A percentile compares a stretch with the other conserved stretches of the same genome.
phyloP scores from a whole-genome alignment of 2,329 filamentous ascomycete genomes.

The Ploettnerulaceae sp. region DNA sequence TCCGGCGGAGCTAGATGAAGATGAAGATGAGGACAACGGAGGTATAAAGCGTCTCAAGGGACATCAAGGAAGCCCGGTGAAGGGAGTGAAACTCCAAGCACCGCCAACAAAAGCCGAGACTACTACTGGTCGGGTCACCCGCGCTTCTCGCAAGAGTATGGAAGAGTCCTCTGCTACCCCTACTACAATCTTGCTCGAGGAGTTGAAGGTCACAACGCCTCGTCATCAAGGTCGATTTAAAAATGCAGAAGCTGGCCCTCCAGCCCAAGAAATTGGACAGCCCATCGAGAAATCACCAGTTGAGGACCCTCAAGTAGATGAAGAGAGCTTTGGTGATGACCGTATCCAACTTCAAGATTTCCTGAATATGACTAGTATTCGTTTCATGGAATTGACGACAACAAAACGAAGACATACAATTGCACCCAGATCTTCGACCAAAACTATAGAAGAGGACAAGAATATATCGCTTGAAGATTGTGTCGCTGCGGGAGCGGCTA shows the following conservation, averaged over 20 bases:
- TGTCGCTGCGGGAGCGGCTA: constrained; percentile 85
- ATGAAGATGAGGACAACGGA: constrained; percentile 55
- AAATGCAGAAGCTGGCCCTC: constrained; percentile 40
- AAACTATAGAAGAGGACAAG: constrained; percentile 27
- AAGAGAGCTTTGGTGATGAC: constrained; percentile 41
- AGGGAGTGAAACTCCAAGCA: constrained; percentile 65
- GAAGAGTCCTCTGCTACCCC: constrained; percentile 41
- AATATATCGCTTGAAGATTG: constrained; percentile 64
- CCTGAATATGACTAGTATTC: constrained; percentile 89
- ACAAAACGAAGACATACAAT: constrained; percentile 87
- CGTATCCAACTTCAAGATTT: constrained; percentile 86
- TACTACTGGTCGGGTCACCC: constrained; percentile 53
- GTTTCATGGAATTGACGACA: constrained; percentile 97
- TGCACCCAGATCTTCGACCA: constrained; percentile 46
- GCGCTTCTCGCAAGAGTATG: constrained; percentile 45
- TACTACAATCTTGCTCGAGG: constrained; percentile 46
- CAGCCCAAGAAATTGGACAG: constrained; percentile 39
- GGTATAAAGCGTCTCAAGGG: constrained; percentile 66
- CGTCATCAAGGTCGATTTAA: constrained; percentile 51
- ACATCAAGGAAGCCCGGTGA: constrained; percentile 71
- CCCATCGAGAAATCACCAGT: constrained; percentile 40
- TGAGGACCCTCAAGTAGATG: constrained; percentile 43
- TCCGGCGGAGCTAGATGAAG: constrained; percentile 63
- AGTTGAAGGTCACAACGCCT: constrained; percentile 49
- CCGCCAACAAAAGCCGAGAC: constrained; percentile 64